Conservation (phyloP, 208 protist species). For the Leishmania martiniquensis region DNA sequence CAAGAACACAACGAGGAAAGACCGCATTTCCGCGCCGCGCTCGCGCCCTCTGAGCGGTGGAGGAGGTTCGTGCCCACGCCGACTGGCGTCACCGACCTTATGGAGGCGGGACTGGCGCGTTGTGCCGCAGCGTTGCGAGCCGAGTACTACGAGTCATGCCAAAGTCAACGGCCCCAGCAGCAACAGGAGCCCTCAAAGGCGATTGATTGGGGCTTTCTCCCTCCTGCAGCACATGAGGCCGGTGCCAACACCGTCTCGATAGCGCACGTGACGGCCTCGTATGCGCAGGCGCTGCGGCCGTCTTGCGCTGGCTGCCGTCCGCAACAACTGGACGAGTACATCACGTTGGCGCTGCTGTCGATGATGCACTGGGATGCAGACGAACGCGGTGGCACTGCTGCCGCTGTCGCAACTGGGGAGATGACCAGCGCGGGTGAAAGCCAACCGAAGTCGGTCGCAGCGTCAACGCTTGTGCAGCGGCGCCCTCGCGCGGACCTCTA, state of each 20-base stretch:
- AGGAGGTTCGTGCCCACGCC: neutral
- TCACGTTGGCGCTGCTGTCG: conserved; percentile 33
- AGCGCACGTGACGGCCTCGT: neutral
- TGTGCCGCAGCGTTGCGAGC: conserved; percentile 24
- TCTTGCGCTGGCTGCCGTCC: conserved; percentile 38
- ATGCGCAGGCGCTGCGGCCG: conserved; percentile 29
- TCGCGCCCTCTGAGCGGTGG: neutral
- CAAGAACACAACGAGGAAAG: neutral
- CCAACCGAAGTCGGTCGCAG: too few relatives aligned
- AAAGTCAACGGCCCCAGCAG: neutral
- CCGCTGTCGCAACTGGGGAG: too few relatives aligned
- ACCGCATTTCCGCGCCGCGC: neutral
- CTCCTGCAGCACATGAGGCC: neutral
- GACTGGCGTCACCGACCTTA: neutral
- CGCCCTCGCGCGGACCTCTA: conserved; percentile 35
- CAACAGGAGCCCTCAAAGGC: neutral
- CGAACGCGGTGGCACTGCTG: neutral
- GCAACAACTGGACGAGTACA: conserved; percentile 33
- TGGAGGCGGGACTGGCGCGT: conserved; percentile 1
- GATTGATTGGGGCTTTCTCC: neutral
- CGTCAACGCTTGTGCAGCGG: conserved; percentile 18
- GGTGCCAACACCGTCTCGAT: neutral
- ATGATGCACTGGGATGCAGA: conserved; percentile 9
- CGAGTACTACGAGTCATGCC: conserved; percentile 30
- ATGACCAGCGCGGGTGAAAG: neutral